phyloP scores from a whole-genome alignment of 257 asterid species.

The Plectranthus barbatus region DNA sequence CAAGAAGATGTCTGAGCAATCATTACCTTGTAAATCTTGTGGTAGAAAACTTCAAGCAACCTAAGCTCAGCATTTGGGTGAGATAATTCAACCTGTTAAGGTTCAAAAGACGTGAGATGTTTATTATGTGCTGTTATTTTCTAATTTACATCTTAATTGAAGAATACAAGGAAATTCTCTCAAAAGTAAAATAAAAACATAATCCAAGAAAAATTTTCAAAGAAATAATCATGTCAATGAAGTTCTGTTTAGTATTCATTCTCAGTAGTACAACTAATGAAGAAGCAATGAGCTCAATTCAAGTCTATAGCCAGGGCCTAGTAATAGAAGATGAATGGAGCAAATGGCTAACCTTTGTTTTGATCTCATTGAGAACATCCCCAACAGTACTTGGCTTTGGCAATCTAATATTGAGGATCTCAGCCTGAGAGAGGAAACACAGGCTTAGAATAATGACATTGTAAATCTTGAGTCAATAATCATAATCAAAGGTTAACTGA shows the following conservation, averaged over 20 bases:
- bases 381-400: constrained; percentile 93
- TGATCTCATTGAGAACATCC: constrained; percentile 91
- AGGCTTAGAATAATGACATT: not conserved
- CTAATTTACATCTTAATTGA: too few relatives aligned
- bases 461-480: not conserved
- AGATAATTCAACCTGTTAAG: constrained; percentile 20
- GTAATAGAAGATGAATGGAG: constrained; percentile 1
- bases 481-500: not conserved
- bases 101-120: constrained; percentile 12
- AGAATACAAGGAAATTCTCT: too few relatives aligned
- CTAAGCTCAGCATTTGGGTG: not conserved
- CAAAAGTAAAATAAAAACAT: too few relatives aligned
- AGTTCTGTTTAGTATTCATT: too few relatives aligned
- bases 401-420: constrained; percentile 73
- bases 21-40: not conserved
- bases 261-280: not conserved
- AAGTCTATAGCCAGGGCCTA: not conserved
- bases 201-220: not conserved
- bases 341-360: constrained; percentile 60
- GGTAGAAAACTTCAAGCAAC: not conserved
- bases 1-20: too few relatives aligned
- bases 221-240: too few relatives aligned
- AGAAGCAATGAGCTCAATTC: not conserved
- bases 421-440: constrained; percentile 46
- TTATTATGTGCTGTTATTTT: constrained; percentile 3